phyloP scores from a whole-genome alignment of 805 yeast species.

The Komagataella pseudopastoris region DNA sequence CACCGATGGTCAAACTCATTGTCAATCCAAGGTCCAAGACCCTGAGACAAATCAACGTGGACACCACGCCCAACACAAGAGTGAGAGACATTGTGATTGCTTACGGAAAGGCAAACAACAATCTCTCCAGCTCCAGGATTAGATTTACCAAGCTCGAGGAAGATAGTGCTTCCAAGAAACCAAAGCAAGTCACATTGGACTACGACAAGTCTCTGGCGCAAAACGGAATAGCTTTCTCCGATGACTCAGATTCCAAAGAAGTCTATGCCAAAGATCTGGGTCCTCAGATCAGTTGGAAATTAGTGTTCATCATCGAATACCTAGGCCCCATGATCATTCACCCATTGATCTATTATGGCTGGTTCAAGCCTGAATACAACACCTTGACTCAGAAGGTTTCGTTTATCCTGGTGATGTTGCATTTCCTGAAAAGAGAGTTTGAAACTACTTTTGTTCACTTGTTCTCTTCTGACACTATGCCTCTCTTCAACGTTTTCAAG shows the following conservation, averaged over 20 bases:
- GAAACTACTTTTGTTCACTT: conserved; percentile 79
- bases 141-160: conserved; percentile 32
- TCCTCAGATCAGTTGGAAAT: conserved; percentile 83
- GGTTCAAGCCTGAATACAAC: conserved; percentile 24
- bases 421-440: conserved; percentile 76
- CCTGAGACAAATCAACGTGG: conserved; percentile 33
- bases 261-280: conserved; percentile 81
- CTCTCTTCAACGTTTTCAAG: conserved; percentile 72
- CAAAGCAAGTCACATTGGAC: conserved; percentile 29
- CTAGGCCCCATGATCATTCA: conserved; percentile 82
- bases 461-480: conserved; percentile 89
- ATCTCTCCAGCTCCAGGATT: conserved; percentile 33
- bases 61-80: conserved; percentile 20
- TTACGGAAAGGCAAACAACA: conserved; percentile 23
- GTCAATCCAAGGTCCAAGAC: conserved; percentile 51
- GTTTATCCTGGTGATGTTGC: conserved; percentile 46
- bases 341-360: conserved; percentile 42
- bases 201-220: conserved; percentile 27
- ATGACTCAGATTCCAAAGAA: conserved; percentile 22
- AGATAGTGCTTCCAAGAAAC: conserved; percentile 13
- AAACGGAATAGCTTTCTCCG: conserved; percentile 24
- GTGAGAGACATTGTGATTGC: conserved; percentile 23
- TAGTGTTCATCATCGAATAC: conserved; percentile 83
- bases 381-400: conserved; percentile 40
- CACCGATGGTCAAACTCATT: conserved; percentile 3